phyloP scores from a whole-genome alignment of 1,139 yeast species.

The Diutina neorugosa region DNA sequence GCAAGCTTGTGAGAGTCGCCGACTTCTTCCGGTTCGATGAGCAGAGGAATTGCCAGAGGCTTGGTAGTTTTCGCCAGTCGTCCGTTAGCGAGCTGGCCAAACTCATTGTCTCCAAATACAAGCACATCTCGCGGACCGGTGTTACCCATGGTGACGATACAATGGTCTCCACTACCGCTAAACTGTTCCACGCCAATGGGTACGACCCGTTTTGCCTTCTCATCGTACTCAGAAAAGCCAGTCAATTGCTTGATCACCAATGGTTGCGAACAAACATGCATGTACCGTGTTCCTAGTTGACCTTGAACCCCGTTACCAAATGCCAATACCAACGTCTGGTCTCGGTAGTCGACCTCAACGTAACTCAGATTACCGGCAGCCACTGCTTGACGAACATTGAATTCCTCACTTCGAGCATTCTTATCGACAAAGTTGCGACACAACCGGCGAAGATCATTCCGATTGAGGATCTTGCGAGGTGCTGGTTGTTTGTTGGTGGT shows the following conservation, averaged over 20 bases:
- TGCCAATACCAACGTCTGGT: slow-evolving; percentile 29
- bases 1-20: not conserved
- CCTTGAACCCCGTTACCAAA: slow-evolving; percentile 85
- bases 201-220: slow-evolving; percentile 16
- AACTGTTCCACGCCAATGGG: slow-evolving; percentile 39
- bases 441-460: slow-evolving; percentile 13
- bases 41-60: slow-evolving; percentile 43
- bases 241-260: slow-evolving; percentile 41
- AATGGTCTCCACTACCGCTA: slow-evolving; percentile 56
- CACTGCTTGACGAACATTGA: slow-evolving; percentile 32
- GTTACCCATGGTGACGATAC: slow-evolving; percentile 46
- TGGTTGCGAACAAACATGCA: slow-evolving; percentile 67
- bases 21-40: slow-evolving; percentile 41
- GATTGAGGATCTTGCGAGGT: slow-evolving; percentile 42
- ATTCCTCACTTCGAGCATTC: slow-evolving; percentile 16
- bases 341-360: slow-evolving; percentile 24
- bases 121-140: slow-evolving; percentile 43
- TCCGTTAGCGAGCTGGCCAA: slow-evolving; percentile 80
- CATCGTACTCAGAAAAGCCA: slow-evolving; percentile 32
- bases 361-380: slow-evolving; percentile 66
- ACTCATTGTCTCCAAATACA: slow-evolving; percentile 75
- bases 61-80: slow-evolving; percentile 45
- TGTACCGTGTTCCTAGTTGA: slow-evolving; percentile 73
- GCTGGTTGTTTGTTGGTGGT: slow-evolving; percentile 57
- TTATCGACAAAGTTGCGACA: slow-evolving; percentile 15